A percentile compares a stretch with the other conserved stretches of the same genome.
Conservation (phyloP, 2,329 filamentous ascomycete genomes). For the Penicillium vulpinum region DNA sequence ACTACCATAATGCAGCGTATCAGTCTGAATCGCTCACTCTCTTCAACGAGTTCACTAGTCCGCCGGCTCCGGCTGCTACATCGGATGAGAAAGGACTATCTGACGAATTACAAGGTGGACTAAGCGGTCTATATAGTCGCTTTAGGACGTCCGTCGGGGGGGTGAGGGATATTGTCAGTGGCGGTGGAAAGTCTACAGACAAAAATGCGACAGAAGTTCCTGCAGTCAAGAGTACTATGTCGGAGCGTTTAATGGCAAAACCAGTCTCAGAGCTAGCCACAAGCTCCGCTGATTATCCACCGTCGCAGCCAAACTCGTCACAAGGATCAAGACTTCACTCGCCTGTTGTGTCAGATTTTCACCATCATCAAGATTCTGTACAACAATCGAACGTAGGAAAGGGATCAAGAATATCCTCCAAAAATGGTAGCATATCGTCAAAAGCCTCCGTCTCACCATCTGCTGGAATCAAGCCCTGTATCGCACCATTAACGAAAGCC, state of each 20-base stretch:
- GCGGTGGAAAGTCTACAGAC: slow-evolving; percentile 34
- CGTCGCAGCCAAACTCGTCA: slow-evolving; percentile 33
- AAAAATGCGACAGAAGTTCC: slow-evolving; percentile 27
- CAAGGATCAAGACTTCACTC: slow-evolving; percentile 42
- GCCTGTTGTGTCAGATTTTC: slow-evolving; percentile 34
- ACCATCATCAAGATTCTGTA: slow-evolving; percentile 30
- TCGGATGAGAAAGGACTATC: slow-evolving; percentile 69
- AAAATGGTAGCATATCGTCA: slow-evolving; percentile 44
- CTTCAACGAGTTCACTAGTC: slow-evolving; percentile 81
- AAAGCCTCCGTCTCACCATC: slow-evolving; percentile 43
- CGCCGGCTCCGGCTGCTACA: slow-evolving; percentile 61
- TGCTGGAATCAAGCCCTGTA: slow-evolving; percentile 40
- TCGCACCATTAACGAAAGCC: slow-evolving; percentile 38
- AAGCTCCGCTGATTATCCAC: slow-evolving; percentile 23
- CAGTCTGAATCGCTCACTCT: slow-evolving; percentile 82
- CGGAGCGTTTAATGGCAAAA: slow-evolving; percentile 30
- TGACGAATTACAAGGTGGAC: slow-evolving; percentile 76
- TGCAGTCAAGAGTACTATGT: slow-evolving; percentile 27
- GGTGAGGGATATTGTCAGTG: slow-evolving; percentile 55
- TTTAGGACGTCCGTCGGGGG: slow-evolving; percentile 79
- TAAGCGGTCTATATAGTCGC: slow-evolving; percentile 86
- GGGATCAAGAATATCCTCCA: slow-evolving; percentile 43
- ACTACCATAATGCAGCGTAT: slow-evolving; percentile 86
- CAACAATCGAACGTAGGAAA: slow-evolving; percentile 28
- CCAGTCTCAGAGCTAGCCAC: slow-evolving; percentile 25